Evolutionary conservation across 495 filamentous ascomycete species (phyloP), one percentile per base, ranked within the genome.

Genomic region (Ascobolus immersus): DNA sequence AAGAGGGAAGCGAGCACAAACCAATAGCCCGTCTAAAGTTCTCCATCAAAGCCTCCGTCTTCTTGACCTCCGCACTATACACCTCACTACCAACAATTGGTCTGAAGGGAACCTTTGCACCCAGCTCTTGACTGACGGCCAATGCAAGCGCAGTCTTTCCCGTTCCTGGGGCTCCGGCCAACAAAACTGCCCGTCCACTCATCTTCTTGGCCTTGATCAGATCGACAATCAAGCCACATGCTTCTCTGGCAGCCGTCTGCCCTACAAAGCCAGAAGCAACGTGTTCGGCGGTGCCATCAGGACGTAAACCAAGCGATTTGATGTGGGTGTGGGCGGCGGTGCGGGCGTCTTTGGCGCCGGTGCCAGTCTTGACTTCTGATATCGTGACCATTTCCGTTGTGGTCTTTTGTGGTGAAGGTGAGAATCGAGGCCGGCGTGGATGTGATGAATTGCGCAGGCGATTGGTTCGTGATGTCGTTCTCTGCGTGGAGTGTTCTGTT

Each of bases 1-100:
- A 15, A 4, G 2, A 30, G 2, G 10, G 21, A n/a, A 17, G 24
- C 5, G 38, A n/a, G n/a, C n/a, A n/a, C 58, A 37, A 56, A 60
- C 86, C 86, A 49, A 94, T 96, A 27, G 86, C 84, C 50, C 82
- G 60, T 52, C 86, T 67, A 54, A 96, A 96, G 53, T 92, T 91
- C 61, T 96, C 86, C 79, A 92, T 93, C 48, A 96, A 59, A 23
- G 86, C 75, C 54, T 96, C 86, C 13, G 86, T 94, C 67, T 96
- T 96, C 67, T 93, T 93, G 37, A 96, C 78, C 55, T 96, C 86
- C 24, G 84, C 73, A 28, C 76, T 84, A 58, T 92, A 96, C 42
- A 96, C 72, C 49, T 96, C 86, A 55, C 81, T 92, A 38, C 80
- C 86, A 19, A 89, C 82, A 44, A 96, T 92, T 21, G 81, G 79